Evolutionary conservation across 495 filamentous ascomycete species (phyloP).

Genomic region (Hypoxylon rickii): DNA sequence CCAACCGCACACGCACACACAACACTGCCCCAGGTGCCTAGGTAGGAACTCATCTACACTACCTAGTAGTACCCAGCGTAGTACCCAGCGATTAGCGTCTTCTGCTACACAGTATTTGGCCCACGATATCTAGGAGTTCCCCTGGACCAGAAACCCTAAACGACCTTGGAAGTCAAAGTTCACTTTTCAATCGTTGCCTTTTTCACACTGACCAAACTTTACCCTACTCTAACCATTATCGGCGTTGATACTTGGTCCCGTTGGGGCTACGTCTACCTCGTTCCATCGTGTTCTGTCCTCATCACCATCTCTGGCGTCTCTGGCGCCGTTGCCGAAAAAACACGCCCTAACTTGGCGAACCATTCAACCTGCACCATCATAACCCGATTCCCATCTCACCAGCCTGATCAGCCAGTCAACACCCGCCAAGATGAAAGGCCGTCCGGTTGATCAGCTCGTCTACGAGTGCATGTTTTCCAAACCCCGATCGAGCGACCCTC

Average conservation of each 20-base stretch:
- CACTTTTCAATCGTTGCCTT: background rate
- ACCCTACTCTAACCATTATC: constrained; percentile 5
- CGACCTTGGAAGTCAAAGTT: background rate
- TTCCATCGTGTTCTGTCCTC: constrained; percentile 17
- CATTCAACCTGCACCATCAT: background rate
- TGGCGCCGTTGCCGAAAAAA: background rate
- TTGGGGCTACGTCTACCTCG: constrained; percentile 3
- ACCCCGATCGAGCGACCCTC: constrained; percentile 53
- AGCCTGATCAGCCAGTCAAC: background rate
- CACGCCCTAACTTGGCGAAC: background rate
- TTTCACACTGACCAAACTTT: background rate
- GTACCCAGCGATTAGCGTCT: background rate
- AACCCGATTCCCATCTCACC: constrained; percentile 1
- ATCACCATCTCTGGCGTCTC: background rate
- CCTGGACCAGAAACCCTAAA: background rate
- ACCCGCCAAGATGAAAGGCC: constrained; percentile 55
- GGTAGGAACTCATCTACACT: too few relatives aligned
- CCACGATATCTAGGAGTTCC: background rate
- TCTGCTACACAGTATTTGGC: background rate
- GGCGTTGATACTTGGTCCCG: background rate
- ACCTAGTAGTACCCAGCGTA: too few relatives aligned
- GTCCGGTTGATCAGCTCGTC: constrained; percentile 57
- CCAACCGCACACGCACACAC: background rate
- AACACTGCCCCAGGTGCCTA: too few relatives aligned
- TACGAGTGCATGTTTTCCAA: constrained; percentile 61